Evolutionary conservation across 1,284 basidiomycete genomes (phyloP).

Genomic region (Sanguinoderma infundibulare): DNA sequence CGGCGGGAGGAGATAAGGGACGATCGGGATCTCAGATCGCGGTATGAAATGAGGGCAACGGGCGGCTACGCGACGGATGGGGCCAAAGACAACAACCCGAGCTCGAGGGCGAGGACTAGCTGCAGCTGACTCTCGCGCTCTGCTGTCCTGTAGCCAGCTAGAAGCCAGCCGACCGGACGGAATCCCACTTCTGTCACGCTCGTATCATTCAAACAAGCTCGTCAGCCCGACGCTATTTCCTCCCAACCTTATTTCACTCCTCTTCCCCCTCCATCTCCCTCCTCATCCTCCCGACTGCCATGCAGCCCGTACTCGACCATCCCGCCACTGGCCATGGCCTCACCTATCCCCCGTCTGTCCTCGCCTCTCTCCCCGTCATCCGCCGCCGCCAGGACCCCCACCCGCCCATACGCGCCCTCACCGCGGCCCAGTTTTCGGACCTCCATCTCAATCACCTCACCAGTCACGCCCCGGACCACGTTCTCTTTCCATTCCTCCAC

Average conservation of each 20-base stretch:
- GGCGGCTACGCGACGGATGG: slow-evolving; percentile 18
- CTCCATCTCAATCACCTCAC: slow-evolving; percentile 68
- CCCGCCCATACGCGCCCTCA: slow-evolving; percentile 53
- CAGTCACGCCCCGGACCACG: slow-evolving; percentile 73
- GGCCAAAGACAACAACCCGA: slow-evolving; percentile 14
- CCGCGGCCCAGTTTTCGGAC: slow-evolving; percentile 57
- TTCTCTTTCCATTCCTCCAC: slow-evolving; percentile 85
- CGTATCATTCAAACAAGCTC: slow-evolving; percentile 11
- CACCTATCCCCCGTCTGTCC: slow-evolving; percentile 44
- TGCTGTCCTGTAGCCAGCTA: not conserved
- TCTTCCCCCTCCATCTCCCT: slow-evolving; percentile 1
- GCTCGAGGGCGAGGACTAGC: slow-evolving; percentile 1
- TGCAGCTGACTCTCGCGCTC: not conserved
- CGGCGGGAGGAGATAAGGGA: slow-evolving; percentile 24
- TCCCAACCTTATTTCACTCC: slow-evolving; percentile 18
- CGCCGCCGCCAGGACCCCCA: slow-evolving; percentile 43
- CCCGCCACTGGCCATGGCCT: slow-evolving; percentile 42
- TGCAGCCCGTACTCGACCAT: slow-evolving; percentile 16
- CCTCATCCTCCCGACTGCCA: slow-evolving; percentile 4
- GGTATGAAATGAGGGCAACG: slow-evolving; percentile 22
- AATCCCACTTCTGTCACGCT: slow-evolving; percentile 17
- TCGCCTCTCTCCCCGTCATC: slow-evolving; percentile 44
- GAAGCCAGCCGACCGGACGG: slow-evolving; percentile 16
- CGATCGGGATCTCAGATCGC: slow-evolving; percentile 26
- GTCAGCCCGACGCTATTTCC: slow-evolving; percentile 13